phyloP scores from a whole-genome alignment of 345 rosid species.

The Sisymbrium altissimum region DNA sequence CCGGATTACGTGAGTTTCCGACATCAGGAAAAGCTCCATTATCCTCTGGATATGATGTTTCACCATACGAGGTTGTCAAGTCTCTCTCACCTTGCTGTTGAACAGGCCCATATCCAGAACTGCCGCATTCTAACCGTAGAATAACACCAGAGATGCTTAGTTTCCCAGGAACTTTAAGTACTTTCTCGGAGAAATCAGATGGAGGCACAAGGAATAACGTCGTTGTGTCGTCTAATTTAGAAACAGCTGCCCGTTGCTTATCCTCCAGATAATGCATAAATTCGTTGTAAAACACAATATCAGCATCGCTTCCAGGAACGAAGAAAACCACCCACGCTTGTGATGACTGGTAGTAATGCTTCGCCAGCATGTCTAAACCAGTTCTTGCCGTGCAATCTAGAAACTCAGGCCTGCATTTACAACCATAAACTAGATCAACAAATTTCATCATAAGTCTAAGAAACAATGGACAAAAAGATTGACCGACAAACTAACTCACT shows the following conservation, averaged over 20 bases:
- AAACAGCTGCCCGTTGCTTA: conserved; percentile 94
- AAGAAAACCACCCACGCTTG: conserved; percentile 92
- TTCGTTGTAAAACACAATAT: conserved; percentile 77
- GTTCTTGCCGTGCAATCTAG: conserved; percentile 97
- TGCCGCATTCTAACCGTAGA: conserved; percentile 58
- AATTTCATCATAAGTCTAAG: background rate
- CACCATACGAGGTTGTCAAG: conserved; percentile 36
- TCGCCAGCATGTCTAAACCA: conserved; percentile 88
- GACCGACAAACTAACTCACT: background rate
- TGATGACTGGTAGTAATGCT: conserved; percentile 95
- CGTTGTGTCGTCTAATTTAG: conserved; percentile 84
- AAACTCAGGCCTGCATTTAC: conserved; percentile 72
- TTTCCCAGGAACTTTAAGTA: conserved; percentile 87
- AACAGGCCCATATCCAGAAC: conserved; percentile 44
- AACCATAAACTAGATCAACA: background rate
- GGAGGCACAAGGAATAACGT: conserved; percentile 97
- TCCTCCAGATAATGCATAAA: conserved; percentile 92
- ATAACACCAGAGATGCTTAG: conserved; percentile 93
- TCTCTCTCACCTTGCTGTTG: conserved; percentile 45
- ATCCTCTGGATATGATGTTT: conserved; percentile 36
- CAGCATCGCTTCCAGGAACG: conserved; percentile 85
- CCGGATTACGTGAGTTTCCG: conserved; percentile 33
- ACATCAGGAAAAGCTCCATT: conserved; percentile 22
- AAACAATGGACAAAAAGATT: background rate
- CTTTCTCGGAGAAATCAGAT: conserved; percentile 88